phyloP scores from a whole-genome alignment of 2,329 filamentous ascomycete genomes.

The Trichoderma lentiforme region DNA sequence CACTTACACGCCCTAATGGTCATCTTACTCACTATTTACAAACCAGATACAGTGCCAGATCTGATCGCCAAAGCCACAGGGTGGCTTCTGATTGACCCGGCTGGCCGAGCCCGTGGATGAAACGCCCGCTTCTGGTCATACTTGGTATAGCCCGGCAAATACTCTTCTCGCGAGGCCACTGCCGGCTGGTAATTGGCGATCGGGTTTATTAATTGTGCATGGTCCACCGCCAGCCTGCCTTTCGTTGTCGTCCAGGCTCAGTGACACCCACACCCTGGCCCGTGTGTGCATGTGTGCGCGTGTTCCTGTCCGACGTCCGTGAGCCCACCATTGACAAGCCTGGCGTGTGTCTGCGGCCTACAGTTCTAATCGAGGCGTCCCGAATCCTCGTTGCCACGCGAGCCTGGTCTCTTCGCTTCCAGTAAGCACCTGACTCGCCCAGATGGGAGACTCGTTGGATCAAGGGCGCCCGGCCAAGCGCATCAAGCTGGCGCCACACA shows the following conservation, averaged over 20 bases:
- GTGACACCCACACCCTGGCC: constrained; percentile 3
- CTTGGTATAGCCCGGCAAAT: background rate
- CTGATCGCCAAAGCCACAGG: background rate
- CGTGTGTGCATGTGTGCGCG: constrained; percentile 1
- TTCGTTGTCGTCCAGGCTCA: background rate
- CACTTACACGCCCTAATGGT: background rate
- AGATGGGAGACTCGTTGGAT: constrained; percentile 21
- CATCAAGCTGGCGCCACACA: constrained; percentile 21
- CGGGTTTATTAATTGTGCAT: background rate
- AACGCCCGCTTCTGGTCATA: background rate
- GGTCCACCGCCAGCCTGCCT: background rate
- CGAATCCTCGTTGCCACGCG: background rate
- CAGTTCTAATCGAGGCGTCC: background rate
- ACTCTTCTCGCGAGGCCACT: background rate
- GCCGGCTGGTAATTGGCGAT: background rate
- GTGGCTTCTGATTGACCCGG: background rate
- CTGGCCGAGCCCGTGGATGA: background rate
- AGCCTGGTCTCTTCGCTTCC: background rate
- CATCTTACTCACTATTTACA: background rate
- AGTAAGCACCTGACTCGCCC: background rate
- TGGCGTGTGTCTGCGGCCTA: background rate
- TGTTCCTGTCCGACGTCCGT: background rate
- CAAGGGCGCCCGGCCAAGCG: constrained; percentile 25
- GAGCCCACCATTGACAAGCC: background rate
- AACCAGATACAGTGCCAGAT: background rate